Evolutionary conservation across 2,329 filamentous ascomycete species (phyloP), one percentile per base, ranked within the genome.

Genomic region (Tolypocladium cylindrosporum): DNA sequence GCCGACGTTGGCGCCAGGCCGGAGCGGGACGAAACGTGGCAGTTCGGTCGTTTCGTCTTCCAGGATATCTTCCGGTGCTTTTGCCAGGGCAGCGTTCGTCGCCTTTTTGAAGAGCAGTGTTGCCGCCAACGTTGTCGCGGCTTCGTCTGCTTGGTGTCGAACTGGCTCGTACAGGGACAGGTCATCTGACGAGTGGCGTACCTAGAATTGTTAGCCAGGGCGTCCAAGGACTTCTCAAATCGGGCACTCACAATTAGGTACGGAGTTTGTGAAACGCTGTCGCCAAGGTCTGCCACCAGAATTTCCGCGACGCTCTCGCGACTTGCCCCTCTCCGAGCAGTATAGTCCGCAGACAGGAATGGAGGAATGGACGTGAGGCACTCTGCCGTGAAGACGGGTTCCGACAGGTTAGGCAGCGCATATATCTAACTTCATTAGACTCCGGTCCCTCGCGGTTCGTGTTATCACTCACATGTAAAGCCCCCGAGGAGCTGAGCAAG

Each of bases 161-260:
- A 91, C 88, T 1, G 93, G 91, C 68, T 94, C 86, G 69, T 97
- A 99, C 52, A 97, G 81, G 13, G 88, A 88, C 40, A 97, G 75
- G 67, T 97, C 92, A 62, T 96, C 88, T 59, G 84, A 87, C 11
- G 83, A 80, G 54, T 90, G 90, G 55, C 93, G 89, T 36, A 92
- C 76, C 88, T 91, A 62, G 21, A 21, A 37, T 60, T 13, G 43
- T 56, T 24, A 57, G 40, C 21, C 11, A 9, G 9, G 3, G 6
- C 7, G 19, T 4, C 3, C 3, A 11, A n/a, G n/a, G 31, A 2
- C 19, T 37, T 36, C 14, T 4, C 4, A 6, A 31, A 11, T 13
- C 1, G 14, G 27, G 34, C 2, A 54, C 87, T 74, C 76, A 93
- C 89, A 64, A 97, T 86, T 24, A 99, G 77, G 69, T 96, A 90